Percentiles rank a stretch among this genome's conserved stretches.
phyloP scores from a whole-genome alignment of 2,329 filamentous ascomycete species.

The Cordyceps fumosorosea region DNA sequence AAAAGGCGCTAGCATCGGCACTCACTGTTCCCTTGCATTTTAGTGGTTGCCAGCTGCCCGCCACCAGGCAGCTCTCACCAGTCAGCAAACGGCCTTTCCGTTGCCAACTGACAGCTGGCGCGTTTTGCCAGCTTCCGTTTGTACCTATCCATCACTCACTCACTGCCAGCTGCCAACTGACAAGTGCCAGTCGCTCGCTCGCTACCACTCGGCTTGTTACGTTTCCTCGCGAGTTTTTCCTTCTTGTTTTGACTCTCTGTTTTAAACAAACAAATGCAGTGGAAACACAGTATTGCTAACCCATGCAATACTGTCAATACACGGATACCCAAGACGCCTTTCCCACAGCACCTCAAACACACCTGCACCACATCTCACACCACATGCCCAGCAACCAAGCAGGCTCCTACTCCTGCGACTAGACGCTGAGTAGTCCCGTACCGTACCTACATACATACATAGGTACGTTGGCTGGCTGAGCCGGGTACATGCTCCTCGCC shows the following conservation, averaged over 20 bases:
- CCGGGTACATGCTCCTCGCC: conserved; percentile 8
- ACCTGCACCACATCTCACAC: conserved; percentile 7
- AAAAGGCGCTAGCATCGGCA: not conserved
- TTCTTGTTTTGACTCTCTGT: not conserved
- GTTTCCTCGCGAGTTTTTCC: not conserved
- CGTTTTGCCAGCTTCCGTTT: not conserved
- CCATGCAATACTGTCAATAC: not conserved
- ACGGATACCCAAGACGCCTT: not conserved
- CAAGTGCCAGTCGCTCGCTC: not conserved
- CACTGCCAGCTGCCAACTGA: conserved; percentile 3
- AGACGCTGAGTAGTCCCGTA: not conserved
- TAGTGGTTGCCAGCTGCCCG: not conserved
- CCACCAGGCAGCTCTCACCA: too few relatives aligned
- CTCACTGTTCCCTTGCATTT: not conserved
- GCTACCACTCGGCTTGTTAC: not conserved
- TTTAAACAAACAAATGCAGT: not conserved
- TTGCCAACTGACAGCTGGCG: not conserved
- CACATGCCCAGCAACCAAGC: conserved; percentile 4
- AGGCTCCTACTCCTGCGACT: conserved; percentile 1
- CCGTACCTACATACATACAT: too few relatives aligned
- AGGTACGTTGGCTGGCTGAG: not conserved
- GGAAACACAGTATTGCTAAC: not conserved
- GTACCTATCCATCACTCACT: not conserved
- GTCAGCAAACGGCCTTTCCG: not conserved
- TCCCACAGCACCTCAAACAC: conserved; percentile 4